Percentiles rank a stretch among this genome's conserved stretches.
phyloP scores from a whole-genome alignment of 805 yeast genomes.

The Lipomyces chichibuensis region DNA sequence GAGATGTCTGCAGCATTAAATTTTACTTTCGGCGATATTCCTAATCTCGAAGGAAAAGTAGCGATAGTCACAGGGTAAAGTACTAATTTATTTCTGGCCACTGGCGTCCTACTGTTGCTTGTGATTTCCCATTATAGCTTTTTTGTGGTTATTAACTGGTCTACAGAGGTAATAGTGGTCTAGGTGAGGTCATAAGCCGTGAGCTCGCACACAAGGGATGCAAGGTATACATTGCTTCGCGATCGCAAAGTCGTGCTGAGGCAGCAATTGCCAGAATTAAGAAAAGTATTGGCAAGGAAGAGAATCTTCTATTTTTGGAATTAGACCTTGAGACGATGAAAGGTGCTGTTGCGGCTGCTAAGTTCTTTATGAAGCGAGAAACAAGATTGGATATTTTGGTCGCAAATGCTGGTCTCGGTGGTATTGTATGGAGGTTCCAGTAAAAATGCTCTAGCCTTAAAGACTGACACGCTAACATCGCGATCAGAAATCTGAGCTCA shows the following conservation, averaged over 20 bases:
- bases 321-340: conserved; percentile 29
- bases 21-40: conserved; percentile 28
- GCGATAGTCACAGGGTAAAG: conserved; percentile 33
- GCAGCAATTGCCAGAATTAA: conserved; percentile 30
- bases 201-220: conserved; percentile 32
- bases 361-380: conserved; percentile 50
- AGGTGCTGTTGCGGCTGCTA: conserved; percentile 25
- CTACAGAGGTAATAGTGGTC: conserved; percentile 30
- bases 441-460: background rate
- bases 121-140: background rate
- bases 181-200: conserved; percentile 30
- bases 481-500: conserved; percentile 23
- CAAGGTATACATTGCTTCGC: conserved; percentile 30
- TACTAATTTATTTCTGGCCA: background rate
- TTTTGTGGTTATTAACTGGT: background rate
- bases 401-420: conserved; percentile 70
- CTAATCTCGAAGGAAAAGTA: conserved; percentile 27
- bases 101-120: background rate
- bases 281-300: conserved; percentile 12
- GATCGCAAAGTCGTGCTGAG: conserved; percentile 23
- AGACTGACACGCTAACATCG: background rate
- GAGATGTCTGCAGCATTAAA: conserved; percentile 5
- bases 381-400: conserved; percentile 59
- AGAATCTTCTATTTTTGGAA: conserved; percentile 25
- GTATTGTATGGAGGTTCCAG: conserved; percentile 12